Conservation (phyloP, 305 asterid species). For the Solanum chacoense region DNA sequence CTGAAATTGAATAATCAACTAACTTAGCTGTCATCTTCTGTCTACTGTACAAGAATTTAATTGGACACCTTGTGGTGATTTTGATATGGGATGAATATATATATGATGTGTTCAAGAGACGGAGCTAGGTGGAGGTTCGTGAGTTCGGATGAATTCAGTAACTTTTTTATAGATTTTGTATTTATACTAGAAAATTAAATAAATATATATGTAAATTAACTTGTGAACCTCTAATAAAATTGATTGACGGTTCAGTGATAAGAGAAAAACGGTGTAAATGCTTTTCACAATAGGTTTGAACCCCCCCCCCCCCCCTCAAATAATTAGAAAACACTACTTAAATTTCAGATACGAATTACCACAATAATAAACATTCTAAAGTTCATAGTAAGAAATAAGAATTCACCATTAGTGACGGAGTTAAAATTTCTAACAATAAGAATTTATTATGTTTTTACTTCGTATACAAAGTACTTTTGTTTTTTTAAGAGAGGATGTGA, state of each 20-base stretch:
- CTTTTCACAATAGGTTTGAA: neutral
- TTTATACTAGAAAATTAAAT: too few species aligned
- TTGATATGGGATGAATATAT: neutral
- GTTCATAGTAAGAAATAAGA: neutral
- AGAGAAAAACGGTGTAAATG: too few species aligned
- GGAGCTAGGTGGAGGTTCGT: too few species aligned
- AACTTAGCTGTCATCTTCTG: neutral
- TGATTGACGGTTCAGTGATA: too few species aligned
- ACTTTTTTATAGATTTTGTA: fast-evolving
- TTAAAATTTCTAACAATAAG: too few species aligned
- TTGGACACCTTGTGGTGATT: neutral
- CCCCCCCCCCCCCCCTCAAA: neutral
- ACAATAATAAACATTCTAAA: neutral
- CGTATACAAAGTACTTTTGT: neutral
- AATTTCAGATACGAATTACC: neutral
- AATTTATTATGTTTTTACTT: neutral
- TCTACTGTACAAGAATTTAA: neutral
- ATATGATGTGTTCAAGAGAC: neutral
- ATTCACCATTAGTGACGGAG: neutral
- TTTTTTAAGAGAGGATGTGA: neutral
- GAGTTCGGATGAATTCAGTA: fast-evolving
- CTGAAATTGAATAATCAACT: neutral
- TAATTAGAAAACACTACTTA: neutral
- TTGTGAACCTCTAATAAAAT: too few species aligned
- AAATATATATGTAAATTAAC: too few species aligned